Evolutionary conservation across 2,329 filamentous ascomycete species (phyloP).

Genomic region (Macroventuria anomochaeta): DNA sequence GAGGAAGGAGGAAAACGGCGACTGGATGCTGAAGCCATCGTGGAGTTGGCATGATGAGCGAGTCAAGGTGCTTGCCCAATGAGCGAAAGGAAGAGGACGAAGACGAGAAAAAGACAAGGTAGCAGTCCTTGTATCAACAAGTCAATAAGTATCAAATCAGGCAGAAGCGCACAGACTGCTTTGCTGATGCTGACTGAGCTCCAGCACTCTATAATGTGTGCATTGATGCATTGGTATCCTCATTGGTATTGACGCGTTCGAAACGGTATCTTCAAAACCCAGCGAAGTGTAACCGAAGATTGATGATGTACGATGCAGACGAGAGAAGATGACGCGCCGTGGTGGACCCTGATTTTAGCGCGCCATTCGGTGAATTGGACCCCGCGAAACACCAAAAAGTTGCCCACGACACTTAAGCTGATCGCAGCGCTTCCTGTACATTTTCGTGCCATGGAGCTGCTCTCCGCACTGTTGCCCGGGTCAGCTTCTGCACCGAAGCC

Average conservation of each 20-base stretch:
- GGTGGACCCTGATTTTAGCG: constrained; percentile 18
- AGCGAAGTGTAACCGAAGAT: not conserved
- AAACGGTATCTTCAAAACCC: not conserved
- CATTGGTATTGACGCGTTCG: not conserved
- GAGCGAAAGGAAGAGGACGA: not conserved
- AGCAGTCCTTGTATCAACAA: not conserved
- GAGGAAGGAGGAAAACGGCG: constrained; percentile 13
- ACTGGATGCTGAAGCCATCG: constrained; percentile 21
- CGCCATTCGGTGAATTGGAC: constrained; percentile 3
- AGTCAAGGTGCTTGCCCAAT: too few relatives aligned
- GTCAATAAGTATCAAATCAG: constrained; percentile 4
- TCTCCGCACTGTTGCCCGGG: constrained; percentile 8
- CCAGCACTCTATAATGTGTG: not conserved
- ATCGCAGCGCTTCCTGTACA: not conserved
- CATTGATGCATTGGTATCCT: not conserved
- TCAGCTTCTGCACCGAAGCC: constrained; percentile 19
- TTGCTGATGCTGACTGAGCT: not conserved
- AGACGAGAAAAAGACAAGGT: not conserved
- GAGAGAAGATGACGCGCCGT: constrained; percentile 2
- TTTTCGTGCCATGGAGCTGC: constrained; percentile 7
- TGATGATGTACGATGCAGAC: not conserved
- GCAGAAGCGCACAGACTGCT: not conserved
- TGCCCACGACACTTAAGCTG: not conserved
- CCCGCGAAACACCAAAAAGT: constrained; percentile 17
- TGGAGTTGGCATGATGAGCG: constrained; percentile 4